phyloP scores from a whole-genome alignment of 768 basidiomycete genomes.

The Boletus tomentosulus region DNA sequence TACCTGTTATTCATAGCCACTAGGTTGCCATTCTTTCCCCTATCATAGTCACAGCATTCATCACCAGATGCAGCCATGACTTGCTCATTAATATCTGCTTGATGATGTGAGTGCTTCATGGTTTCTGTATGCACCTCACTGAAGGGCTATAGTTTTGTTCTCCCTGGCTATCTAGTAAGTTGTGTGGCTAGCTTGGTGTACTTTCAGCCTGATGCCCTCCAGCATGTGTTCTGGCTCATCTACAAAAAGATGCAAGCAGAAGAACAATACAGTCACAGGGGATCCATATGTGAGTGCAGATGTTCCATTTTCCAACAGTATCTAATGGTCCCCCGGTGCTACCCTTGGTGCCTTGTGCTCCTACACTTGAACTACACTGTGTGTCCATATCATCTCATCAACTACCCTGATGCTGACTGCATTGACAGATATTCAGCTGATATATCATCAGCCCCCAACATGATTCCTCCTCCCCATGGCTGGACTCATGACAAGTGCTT shows the following conservation, averaged over 20 bases:
- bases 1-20: background rate
- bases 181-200: too few relatives aligned
- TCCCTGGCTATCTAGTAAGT: constrained; percentile 58
- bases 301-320: background rate
- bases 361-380: too few relatives aligned
- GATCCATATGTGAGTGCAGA: constrained; percentile 63
- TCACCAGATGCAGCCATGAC: constrained; percentile 84
- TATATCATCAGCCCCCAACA: too few relatives aligned
- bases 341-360: too few relatives aligned
- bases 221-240: constrained; percentile 88
- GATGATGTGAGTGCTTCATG: constrained; percentile 53
- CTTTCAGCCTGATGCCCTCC: background rate
- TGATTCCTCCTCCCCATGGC: too few relatives aligned
- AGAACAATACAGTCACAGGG: constrained; percentile 72
- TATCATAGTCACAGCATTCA: constrained; percentile 70
- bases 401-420: too few relatives aligned
- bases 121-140: background rate
- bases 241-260: constrained; percentile 89
- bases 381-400: too few relatives aligned
- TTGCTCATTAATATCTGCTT: constrained; percentile 78
- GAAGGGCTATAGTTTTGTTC: constrained; percentile 40
- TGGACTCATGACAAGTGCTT: too few relatives aligned
- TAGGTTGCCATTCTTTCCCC: constrained; percentile 80
- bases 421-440: too few relatives aligned
- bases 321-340: background rate